These are phyloP conservation scores for Hypoxylon lenormandii DNA, from an alignment of 495 filamentous ascomycete genomes.

Conservation along the genomic window DNA sequence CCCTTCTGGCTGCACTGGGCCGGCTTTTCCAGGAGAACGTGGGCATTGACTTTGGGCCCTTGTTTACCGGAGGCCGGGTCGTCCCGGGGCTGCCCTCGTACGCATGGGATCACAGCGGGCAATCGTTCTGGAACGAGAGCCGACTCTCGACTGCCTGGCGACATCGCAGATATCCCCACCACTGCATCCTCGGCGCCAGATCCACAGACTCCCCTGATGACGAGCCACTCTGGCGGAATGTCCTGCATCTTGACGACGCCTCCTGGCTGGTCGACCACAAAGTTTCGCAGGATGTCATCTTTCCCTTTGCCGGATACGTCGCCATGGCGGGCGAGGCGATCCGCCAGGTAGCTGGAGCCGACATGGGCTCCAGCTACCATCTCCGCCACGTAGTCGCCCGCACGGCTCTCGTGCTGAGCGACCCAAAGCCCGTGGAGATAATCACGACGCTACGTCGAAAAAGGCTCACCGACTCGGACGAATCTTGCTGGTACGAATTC, in stretches of 20 bases:
- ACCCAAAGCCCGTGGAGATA: constrained; percentile 54
- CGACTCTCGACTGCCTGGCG: constrained; percentile 56
- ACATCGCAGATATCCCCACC: constrained; percentile 55
- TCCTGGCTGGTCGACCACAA: constrained; percentile 64
- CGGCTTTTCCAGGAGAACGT: constrained; percentile 47
- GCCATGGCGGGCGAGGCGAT: constrained; percentile 61
- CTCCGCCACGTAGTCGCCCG: constrained; percentile 51
- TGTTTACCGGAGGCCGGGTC: constrained; percentile 44
- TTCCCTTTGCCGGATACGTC: constrained; percentile 61
- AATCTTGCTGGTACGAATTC: constrained; percentile 61
- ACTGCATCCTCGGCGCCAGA: constrained; percentile 61
- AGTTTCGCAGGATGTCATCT: constrained; percentile 55
- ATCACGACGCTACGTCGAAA: constrained; percentile 55
- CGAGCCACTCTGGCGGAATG: constrained; percentile 62
- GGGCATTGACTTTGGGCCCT: constrained; percentile 36
- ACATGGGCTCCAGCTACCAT: constrained; percentile 44
- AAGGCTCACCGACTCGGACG: constrained; percentile 50
- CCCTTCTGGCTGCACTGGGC: constrained; percentile 50
- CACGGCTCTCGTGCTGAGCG: constrained; percentile 56
- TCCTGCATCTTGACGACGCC: constrained; percentile 55
- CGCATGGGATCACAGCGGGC: constrained; percentile 56
- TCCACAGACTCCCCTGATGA: constrained; percentile 50
- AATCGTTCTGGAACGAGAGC: constrained; percentile 59
- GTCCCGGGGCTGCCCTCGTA: constrained; percentile 58
- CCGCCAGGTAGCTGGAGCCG: constrained; percentile 50